Base-by-base conservation (phyloP, 2,329 filamentous ascomycete species). In the Cladosporium sp. region DNA sequence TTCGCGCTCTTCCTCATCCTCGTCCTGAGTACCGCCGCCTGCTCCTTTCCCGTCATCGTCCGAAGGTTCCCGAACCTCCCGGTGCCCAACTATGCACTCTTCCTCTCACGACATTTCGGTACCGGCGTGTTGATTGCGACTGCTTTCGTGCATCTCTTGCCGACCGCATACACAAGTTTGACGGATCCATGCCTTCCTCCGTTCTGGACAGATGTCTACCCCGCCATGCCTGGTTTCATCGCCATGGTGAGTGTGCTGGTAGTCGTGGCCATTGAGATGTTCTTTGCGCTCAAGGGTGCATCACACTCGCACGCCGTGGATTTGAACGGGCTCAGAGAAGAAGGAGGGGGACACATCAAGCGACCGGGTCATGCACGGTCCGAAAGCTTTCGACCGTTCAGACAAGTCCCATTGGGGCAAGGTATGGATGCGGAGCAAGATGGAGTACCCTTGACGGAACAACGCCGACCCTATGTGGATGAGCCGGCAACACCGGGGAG, bases 211-310 rank as follows among this genome's bases (percentile, higher is more conserved):
- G 65, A 85, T 57, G 80, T 81, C n/a, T 95, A 93, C 67, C 81
- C 78, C 43, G 87, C 88, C 5, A 84, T 95, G 67, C 83, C 89
- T 0, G 89, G 90, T 2, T 77, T 93, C 44, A 81, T 95, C 43
- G 86, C 88, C 52, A 92, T 95, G 87, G 70, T 84, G 9, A 84
- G 87, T 9, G 87, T 89, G n/a, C 77, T 95, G 54, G 74, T 87
- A 3, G 90, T 96, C 3, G 88, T 95, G 6, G 81, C 83, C 2
- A 79, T 96, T 49, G 92, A 97, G 69, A 95, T 93, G 72, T 89
- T 90, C 67, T 84, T 97, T 60, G 90, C 89, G 0, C 86, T 85
- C 49, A 78, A 79, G 64, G 82, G 82, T 4, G 81, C 80, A 8
- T 75, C 75, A 13, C 81, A 84, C 64, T 74, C 77, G 44, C 81